Base-by-base conservation (phyloP, 2,329 filamentous ascomycete species). In the Chrysosporium keratinophilum region DNA sequence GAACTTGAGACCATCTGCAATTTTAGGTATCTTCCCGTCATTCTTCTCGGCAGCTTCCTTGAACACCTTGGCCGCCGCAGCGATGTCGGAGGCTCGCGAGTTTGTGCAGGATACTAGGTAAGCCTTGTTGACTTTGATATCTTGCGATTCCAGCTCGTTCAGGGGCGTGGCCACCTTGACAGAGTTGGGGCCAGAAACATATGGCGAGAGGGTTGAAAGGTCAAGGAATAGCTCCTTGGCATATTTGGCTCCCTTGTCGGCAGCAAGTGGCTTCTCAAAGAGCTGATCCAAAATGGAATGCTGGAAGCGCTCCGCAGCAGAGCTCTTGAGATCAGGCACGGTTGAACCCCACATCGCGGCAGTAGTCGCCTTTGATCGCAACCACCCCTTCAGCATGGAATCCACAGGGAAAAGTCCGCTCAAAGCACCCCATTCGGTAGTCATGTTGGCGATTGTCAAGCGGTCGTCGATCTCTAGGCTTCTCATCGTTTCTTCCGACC, bases 91-190 rank as follows among this genome's bases (percentile, higher is more conserved):
- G 9, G 82, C 79, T 48, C 91, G 78, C 0, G 81, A 84, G 71
- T 96, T 96, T 5, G 91, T 97, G 74, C 91, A 97, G 0, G 84
- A 89, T 0, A 96, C 84, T 0, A 96, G 75, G 67, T 95, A 96
- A 0, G 87, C 89, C 65, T 86, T 88, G 73, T 96, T 73, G 19
- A 97, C 70, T 47, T 80, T 78, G 67, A 97, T 95, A 59, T 86
- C 72, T 65, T 91, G 76, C 0, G 78, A 65, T 61, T 85, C 84
- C 0, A 97, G 79, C 33, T 91, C 81, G 4, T 75, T 71, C 0
- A 97, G 69, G 0, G 91, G 88, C 0, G 84, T 95, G 0, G 85
- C 82, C 0, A 95, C 74, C 69, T 96, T 96, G 64, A 95, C 88
- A 0, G 86, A 90, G 71, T 96, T 95, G 0, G 91, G 91, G 0